phyloP scores from a whole-genome alignment of 1,284 basidiomycete species.

The Cerrena zonata region DNA sequence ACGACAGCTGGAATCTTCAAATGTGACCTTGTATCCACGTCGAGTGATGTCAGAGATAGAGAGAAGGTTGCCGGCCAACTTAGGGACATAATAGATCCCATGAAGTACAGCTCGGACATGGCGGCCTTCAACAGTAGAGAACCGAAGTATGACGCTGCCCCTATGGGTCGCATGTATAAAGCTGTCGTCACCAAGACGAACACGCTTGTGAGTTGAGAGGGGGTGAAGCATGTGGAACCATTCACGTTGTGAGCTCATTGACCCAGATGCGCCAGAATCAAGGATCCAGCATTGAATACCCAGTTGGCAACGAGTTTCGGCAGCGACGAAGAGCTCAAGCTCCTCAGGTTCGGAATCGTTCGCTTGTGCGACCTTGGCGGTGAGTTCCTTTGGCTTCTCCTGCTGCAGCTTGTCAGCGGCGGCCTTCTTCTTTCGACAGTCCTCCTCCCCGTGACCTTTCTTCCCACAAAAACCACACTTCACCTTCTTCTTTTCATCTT shows the following conservation, averaged over 20 bases:
- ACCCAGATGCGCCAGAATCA: conserved; percentile 17
- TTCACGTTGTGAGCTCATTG: conserved; percentile 15
- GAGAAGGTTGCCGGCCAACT: conserved; percentile 21
- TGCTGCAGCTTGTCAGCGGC: conserved; percentile 9
- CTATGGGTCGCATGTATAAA: conserved; percentile 12
- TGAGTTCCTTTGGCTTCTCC: conserved; percentile 4
- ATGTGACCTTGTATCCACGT: conserved; percentile 3
- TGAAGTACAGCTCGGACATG: not conserved
- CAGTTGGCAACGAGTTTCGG: not conserved
- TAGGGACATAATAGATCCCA: conserved; percentile 18
- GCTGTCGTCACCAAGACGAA: conserved; percentile 16
- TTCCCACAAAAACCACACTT: conserved; percentile 17
- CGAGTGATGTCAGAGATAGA: conserved; percentile 14
- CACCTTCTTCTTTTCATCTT: conserved; percentile 1
- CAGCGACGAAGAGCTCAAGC: conserved; percentile 9
- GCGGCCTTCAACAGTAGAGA: not conserved
- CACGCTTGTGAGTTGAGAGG: conserved; percentile 4
- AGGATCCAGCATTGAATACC: conserved; percentile 14
- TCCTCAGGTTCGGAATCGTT: conserved; percentile 1
- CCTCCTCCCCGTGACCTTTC: conserved; percentile 11
- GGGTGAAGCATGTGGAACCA: conserved; percentile 11
- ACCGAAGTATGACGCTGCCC: conserved; percentile 5
- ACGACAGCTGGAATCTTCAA: conserved; percentile 4
- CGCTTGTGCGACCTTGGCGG: conserved; percentile 9
- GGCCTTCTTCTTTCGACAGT: conserved; percentile 18